A percentile compares a stretch with the other conserved stretches of the same genome.
phyloP scores from a whole-genome alignment of 139 green algal species.

The Parachlorella kessleri region DNA sequence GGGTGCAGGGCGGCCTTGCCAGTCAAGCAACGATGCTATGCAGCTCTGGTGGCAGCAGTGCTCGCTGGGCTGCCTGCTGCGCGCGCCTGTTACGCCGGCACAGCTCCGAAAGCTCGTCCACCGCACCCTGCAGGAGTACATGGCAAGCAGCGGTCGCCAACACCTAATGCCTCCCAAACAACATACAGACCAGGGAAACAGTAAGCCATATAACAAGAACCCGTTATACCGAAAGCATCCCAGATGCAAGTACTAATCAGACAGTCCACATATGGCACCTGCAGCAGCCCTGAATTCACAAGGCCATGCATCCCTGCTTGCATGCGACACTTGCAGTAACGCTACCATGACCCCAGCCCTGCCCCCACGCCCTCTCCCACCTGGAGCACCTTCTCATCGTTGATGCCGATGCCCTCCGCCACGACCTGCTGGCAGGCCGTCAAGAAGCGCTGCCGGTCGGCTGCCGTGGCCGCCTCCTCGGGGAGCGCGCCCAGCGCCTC shows the following conservation, averaged over 20 bases:
- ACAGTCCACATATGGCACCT: neutral
- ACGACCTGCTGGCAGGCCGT: constrained; percentile 26
- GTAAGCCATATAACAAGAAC: no score
- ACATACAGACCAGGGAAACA: no score
- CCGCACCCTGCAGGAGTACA: constrained; percentile 44
- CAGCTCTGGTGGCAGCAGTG: constrained; percentile 66
- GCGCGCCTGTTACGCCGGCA: constrained; percentile 62
- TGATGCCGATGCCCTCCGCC: constrained; percentile 13
- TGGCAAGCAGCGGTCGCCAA: neutral
- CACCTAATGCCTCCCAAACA: no score
- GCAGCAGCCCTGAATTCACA: neutral
- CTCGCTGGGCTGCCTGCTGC: constrained; percentile 47
- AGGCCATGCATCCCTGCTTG: neutral
- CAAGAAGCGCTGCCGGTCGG: constrained; percentile 56
- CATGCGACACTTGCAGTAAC: no score
- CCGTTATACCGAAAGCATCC: no score
- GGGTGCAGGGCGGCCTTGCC: neutral
- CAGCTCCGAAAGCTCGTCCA: constrained; percentile 70
- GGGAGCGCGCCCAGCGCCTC: constrained; percentile 54
- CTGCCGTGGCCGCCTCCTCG: constrained; percentile 33
- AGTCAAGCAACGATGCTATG: constrained; percentile 35
- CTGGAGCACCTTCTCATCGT: constrained; percentile 13
- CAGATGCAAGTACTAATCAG: no score
- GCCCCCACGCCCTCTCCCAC: neutral
- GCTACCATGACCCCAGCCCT: neutral